A percentile compares a stretch with the other conserved stretches of the same genome.
Conservation (phyloP, 768 basidiomycete genomes). For the Astraeus odoratus region DNA sequence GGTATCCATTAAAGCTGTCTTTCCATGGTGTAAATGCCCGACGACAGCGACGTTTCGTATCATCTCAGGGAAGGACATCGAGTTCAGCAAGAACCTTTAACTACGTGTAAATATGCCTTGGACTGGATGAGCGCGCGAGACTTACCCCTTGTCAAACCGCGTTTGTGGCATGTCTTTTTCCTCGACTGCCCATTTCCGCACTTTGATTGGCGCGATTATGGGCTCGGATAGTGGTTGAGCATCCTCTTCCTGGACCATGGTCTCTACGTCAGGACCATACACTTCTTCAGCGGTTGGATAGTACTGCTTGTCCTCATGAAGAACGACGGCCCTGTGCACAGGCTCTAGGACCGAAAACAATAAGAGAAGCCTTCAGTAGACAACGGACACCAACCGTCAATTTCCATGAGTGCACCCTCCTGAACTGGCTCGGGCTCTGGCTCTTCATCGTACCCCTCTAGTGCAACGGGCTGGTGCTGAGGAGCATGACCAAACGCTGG, state of each 20-base stretch:
- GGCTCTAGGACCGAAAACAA: slow-evolving; percentile 46
- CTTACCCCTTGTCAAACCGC: slow-evolving; percentile 94
- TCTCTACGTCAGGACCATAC: slow-evolving; percentile 92
- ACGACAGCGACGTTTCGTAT: slow-evolving; percentile 94
- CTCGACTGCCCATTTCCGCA: slow-evolving; percentile 89
- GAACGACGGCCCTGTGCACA: slow-evolving; percentile 70
- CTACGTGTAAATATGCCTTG: slow-evolving; percentile 6
- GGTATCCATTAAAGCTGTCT: slow-evolving; percentile 96
- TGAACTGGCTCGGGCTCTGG: slow-evolving; percentile 45
- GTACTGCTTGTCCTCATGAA: slow-evolving; percentile 98
- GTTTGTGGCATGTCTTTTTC: slow-evolving; percentile 96
- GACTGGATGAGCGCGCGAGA: slow-evolving; percentile 1
- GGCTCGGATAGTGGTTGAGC: slow-evolving; percentile 92
- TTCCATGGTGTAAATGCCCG: slow-evolving; percentile 96
- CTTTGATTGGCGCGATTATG: slow-evolving; percentile 91
- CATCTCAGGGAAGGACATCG: slow-evolving; percentile 90
- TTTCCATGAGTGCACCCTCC: slow-evolving; percentile 71
- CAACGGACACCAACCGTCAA: slow-evolving; percentile 54
- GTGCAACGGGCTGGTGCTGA: slow-evolving; percentile 40
- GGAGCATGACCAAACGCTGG: slow-evolving; percentile 37
- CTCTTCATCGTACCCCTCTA: slow-evolving; percentile 83
- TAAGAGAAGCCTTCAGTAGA: slow-evolving; percentile 1
- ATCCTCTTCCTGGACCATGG: slow-evolving; percentile 97
- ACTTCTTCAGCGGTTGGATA: slow-evolving; percentile 90
- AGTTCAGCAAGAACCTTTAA: slow-evolving; percentile 80